Conservation (phyloP, 805 yeast genomes). For the Nakazawaea wyomingensis region DNA sequence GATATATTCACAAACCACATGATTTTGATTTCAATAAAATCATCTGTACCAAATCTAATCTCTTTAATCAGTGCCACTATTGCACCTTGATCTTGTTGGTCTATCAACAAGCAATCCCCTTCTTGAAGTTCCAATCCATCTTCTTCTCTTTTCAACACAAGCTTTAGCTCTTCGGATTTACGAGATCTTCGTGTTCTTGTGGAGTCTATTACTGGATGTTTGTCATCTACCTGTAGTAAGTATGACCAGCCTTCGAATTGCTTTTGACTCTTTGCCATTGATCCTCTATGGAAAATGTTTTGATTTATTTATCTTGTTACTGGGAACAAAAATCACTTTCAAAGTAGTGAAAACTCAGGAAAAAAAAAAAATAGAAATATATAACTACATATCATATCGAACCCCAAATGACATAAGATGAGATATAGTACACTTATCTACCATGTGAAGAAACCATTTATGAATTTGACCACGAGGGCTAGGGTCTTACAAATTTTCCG, state of each 20-base stretch:
- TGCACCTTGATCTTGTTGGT: conserved; percentile 28
- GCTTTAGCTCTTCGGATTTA: conserved; percentile 8
- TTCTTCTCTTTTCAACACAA: conserved; percentile 32
- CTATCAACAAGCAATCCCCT: conserved; percentile 49
- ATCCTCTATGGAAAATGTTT: too few relatives aligned
- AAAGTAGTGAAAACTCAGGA: background rate
- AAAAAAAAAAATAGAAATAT: background rate
- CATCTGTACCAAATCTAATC: conserved; percentile 44
- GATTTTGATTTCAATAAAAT: conserved; percentile 42
- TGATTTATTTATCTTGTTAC: too few relatives aligned
- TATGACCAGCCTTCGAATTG: conserved; percentile 34
- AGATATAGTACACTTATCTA: background rate
- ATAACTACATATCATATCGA: background rate
- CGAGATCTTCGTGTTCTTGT: conserved; percentile 22
- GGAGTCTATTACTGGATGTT: conserved; percentile 10
- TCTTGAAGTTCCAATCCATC: conserved; percentile 45
- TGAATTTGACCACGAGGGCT: conserved; percentile 23
- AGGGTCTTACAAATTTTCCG: conserved; percentile 19
- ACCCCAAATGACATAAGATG: background rate
- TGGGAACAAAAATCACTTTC: background rate
- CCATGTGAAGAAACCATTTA: conserved; percentile 19
- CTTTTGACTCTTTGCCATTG: conserved; percentile 23
- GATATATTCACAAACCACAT: conserved; percentile 39
- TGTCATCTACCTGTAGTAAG: conserved; percentile 14
- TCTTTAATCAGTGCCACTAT: conserved; percentile 47